Conservation (phyloP, 352 stramenopile genomes). For the Pythium periplocum region DNA sequence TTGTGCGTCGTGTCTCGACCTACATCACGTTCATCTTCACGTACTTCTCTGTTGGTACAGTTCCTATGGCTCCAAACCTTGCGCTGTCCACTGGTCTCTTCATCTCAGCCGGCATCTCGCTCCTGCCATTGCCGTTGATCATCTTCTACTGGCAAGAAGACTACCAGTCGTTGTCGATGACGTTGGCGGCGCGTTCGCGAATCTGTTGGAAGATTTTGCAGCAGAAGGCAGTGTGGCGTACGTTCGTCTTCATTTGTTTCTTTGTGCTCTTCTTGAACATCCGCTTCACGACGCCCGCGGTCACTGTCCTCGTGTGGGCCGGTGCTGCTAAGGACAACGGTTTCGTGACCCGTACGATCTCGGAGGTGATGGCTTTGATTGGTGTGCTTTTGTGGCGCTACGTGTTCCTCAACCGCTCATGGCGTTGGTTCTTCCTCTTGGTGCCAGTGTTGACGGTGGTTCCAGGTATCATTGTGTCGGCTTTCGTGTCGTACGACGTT, state of each 20-base stretch:
- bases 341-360: conserved; percentile 18
- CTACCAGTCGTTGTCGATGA: conserved; percentile 4
- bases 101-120: background rate
- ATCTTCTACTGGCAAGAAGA: conserved; percentile 6
- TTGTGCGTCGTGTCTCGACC: conserved; percentile 2
- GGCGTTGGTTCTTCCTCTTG: conserved; percentile 11
- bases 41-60: background rate
- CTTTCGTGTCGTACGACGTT: conserved; percentile 6
- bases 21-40: conserved; percentile 3
- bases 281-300: conserved; percentile 34
- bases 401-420: conserved; percentile 20
- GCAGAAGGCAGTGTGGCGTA: conserved; percentile 11
- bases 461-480: conserved; percentile 10
- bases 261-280: conserved; percentile 25
- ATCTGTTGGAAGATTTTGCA: conserved; percentile 9
- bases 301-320: conserved; percentile 31
- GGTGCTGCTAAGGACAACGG: conserved; percentile 35
- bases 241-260: conserved; percentile 10
- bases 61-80: background rate
- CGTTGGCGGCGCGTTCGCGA: background rate
- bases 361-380: conserved; percentile 7
- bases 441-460: conserved; percentile 16
- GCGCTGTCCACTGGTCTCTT: background rate
- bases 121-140: conserved; percentile 6
- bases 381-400: conserved; percentile 14